These are phyloP conservation scores for Pyricularia sp. DNA, from an alignment of 2,329 filamentous ascomycete genomes.

Conservation along the genomic window DNA sequence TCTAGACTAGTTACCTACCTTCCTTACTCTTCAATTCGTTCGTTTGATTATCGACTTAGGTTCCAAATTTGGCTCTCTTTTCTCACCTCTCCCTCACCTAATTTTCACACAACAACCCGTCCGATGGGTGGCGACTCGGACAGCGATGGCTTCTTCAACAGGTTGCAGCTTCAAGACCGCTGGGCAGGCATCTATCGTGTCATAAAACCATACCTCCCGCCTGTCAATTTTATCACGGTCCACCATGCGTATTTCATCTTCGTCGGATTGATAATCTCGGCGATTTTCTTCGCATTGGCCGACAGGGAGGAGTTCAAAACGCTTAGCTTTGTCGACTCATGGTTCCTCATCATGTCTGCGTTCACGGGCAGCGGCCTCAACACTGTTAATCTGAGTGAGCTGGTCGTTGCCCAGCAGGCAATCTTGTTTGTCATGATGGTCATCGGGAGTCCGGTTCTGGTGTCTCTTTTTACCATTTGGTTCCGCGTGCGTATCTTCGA, in stretches of 20 bases:
- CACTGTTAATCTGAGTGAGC: constrained; percentile 50
- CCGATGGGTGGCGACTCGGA: neutral
- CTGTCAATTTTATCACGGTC: constrained; percentile 51
- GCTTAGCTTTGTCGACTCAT: constrained; percentile 51
- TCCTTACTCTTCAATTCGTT: neutral
- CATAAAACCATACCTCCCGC: constrained; percentile 20
- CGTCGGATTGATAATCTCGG: constrained; percentile 41
- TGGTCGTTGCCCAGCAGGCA: constrained; percentile 59
- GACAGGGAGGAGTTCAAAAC: constrained; percentile 34
- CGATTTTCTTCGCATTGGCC: constrained; percentile 51
- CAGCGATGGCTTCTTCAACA: neutral
- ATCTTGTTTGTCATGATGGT: constrained; percentile 55
- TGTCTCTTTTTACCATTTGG: constrained; percentile 53
- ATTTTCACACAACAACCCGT: neutral
- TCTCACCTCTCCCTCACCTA: neutral
- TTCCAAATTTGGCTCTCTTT: neutral
- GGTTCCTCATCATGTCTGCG: constrained; percentile 55
- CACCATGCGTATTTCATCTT: constrained; percentile 58
- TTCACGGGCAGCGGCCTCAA: constrained; percentile 59
- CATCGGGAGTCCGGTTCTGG: constrained; percentile 54
- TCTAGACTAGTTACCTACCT: too few species aligned
- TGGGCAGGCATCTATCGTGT: neutral
- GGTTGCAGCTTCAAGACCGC: neutral
- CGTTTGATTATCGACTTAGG: neutral
- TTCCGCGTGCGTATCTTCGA: constrained; percentile 54